A percentile compares a stretch with the other conserved stretches of the same genome.
These are phyloP conservation scores for Annona cherimola DNA, from an alignment of 164 flowering plant species.

Conservation along the genomic window DNA sequence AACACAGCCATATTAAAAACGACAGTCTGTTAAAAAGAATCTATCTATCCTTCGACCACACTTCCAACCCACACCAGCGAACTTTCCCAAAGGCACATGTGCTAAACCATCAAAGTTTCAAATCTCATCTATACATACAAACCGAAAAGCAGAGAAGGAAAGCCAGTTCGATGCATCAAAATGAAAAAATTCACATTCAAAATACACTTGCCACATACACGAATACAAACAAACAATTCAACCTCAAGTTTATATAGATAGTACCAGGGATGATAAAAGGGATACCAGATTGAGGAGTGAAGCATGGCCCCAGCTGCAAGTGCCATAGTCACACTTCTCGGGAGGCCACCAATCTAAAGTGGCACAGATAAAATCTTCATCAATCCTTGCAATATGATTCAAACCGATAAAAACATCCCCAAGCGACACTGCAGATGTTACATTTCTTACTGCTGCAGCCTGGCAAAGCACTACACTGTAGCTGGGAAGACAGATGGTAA, in stretches of 20 bases:
- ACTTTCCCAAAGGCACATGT: neutral
- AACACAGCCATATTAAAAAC: neutral
- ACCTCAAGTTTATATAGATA: no score
- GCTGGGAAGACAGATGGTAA: slow-evolving; percentile 2
- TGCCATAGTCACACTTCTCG: slow-evolving; percentile 91
- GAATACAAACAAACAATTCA: no score
- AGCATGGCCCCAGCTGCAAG: slow-evolving; percentile 82
- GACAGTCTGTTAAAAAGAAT: no score
- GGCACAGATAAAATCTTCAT: slow-evolving; percentile 77
- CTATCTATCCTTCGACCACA: neutral
- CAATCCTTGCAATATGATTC: slow-evolving; percentile 49
- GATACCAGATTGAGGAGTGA: slow-evolving; percentile 85
- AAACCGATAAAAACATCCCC: slow-evolving; percentile 57
- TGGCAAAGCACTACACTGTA: slow-evolving; percentile 12
- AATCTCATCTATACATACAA: neutral
- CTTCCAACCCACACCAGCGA: neutral
- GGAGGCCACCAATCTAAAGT: slow-evolving; percentile 99
- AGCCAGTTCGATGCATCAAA: neutral
- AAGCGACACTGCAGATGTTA: neutral
- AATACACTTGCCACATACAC: neutral
- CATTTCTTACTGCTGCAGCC: slow-evolving; percentile 7
- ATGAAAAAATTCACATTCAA: neutral
- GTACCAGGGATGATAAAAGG: neutral
- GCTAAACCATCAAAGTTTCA: neutral
- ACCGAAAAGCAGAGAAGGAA: neutral